A percentile compares a stretch with the other conserved stretches of the same genome.
Evolutionary conservation across 2,329 filamentous ascomycete species (phyloP).

Genomic region (Neonectria hederae): DNA sequence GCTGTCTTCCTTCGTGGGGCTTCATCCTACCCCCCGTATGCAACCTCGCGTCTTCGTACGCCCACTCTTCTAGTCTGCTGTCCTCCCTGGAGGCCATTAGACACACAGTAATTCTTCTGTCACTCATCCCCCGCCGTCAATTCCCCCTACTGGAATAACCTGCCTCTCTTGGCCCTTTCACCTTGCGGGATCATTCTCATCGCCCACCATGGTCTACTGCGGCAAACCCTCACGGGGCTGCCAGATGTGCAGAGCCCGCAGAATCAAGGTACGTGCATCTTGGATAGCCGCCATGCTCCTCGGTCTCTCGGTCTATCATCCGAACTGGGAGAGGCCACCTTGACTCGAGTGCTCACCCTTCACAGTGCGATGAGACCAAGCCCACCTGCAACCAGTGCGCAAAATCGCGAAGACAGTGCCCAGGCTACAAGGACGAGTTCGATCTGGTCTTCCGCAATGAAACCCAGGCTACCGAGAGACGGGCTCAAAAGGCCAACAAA

Average conservation of each 20-base stretch:
- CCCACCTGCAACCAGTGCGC: slow-evolving; percentile 72
- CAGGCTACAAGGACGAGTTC: slow-evolving; percentile 76
- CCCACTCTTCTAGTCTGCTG: slow-evolving; percentile 34
- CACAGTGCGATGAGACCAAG: slow-evolving; percentile 73
- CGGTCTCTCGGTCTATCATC: not conserved
- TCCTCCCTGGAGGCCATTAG: slow-evolving; percentile 35
- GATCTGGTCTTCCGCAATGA: slow-evolving; percentile 78
- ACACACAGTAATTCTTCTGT: slow-evolving; percentile 26
- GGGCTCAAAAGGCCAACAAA: slow-evolving; percentile 65
- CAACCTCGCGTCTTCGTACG: slow-evolving; percentile 42
- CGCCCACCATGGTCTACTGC: slow-evolving; percentile 67
- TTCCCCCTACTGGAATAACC: slow-evolving; percentile 10
- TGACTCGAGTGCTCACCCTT: slow-evolving; percentile 23
- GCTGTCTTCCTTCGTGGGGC: slow-evolving; percentile 23
- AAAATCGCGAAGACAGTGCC: slow-evolving; percentile 71
- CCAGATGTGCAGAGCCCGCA: slow-evolving; percentile 77
- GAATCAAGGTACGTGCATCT: slow-evolving; percentile 71
- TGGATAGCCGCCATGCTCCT: not conserved
- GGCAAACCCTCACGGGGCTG: slow-evolving; percentile 75
- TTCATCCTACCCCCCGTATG: slow-evolving; percentile 33
- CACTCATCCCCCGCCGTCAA: slow-evolving; percentile 15
- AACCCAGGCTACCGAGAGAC: slow-evolving; percentile 72
- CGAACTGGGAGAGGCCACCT: not conserved
- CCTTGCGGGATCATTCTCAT: not conserved
- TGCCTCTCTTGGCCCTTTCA: slow-evolving; percentile 4